Base-by-base conservation (phyloP, 2,329 filamentous ascomycete species). In the Fusarium domesticum region DNA sequence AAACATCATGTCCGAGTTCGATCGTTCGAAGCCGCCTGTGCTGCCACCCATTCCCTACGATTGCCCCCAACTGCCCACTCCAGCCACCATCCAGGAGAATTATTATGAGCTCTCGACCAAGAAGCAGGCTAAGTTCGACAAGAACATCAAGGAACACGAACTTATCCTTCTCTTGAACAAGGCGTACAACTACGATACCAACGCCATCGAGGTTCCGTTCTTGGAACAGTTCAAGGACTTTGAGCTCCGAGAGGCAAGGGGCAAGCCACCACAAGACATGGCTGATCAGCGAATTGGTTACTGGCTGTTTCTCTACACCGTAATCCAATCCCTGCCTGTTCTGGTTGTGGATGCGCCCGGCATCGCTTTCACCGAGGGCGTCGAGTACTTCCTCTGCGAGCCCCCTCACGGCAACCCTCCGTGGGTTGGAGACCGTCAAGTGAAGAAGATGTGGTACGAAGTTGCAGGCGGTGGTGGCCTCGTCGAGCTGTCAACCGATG, bases 1-100 rank as follows among this genome's bases (percentile, higher is more conserved):
- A 42, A 84, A 83, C 50, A 79, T 96, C 11, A 75, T 96, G 51
- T 84, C 80, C 54, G 92, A 97, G 67, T 96, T 90, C 60, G 93
- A 98, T 63, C 82, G 86, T 47, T 92, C 87, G 7, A 88, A 85
- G 12, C 89, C 92, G 1, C 93, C 93, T 0, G 90, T 97, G 1
- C 80, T 92, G 47, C 93, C 93, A 1, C 89, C 92, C 0, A 83
- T 97, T 43, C 92, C 93, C 0, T 97, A 92, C 60, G 92, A 97
- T 62, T 74, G 89, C 5, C 92, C 93, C 3, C 78, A 84, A 53
- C 68, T 95, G 18, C 92, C 92, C 1, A 78, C 77, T 1, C 77
- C 95, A 57, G 74, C 77, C 23, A 73, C 80, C 1, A 75, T 89
- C 15, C 75, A 84, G 43, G 76, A 80, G 32, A 85, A 82, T 34